Base-by-base conservation (phyloP, 371 early-diverging fungal species). In the Encephalitozoon cuniculi region DNA sequence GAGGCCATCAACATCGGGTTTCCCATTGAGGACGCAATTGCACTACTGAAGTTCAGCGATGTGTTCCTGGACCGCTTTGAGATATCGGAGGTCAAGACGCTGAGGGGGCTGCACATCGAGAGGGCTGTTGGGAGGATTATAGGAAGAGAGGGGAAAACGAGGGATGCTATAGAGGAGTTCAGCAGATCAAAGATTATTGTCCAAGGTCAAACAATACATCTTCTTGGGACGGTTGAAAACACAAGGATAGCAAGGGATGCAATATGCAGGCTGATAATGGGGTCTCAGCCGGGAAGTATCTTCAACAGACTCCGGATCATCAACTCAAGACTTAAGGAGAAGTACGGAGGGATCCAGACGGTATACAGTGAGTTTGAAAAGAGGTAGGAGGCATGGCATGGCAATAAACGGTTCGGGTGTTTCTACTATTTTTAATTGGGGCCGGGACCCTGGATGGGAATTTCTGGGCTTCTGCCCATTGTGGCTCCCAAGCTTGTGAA, bases 111-210 rank as follows among this genome's bases (percentile, higher is more conserved):
- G 79, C 94, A 98, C 85, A 85, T 96, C 81, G 90, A 94, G 26
- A 89, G 99, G 76, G 97, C 97, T 25, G 91, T 98, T 81, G 99
- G 99, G 78, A 92, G 99, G 84, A 91, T 98, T 81, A 95, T 96
- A 43, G 99, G 99, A 68, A 91, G 92, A 85, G 92, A 95, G 78
- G 99, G 99, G 64, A 94, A 94, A 85, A 95, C 94, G 15, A 92
- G 92, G 82, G 92, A 90, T 74, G 91, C 94, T 12, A 96, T 98
- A 71, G 94, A 95, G 83, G 92, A 96, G 82, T 90, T 95, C 32
- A 90, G 92, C 68, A 91, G 93, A 82, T 95, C 96, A 8, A 89
- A 96, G 74, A 91, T 97, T 67, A 93, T 96, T 18, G 88, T 98
- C 75, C 95, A 95, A 2, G 96, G 96, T 86, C 89, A 93, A 85